Evolutionary conservation across 2,329 filamentous ascomycete genomes (phyloP).

Genomic region (Penicillium griseofulvum): DNA sequence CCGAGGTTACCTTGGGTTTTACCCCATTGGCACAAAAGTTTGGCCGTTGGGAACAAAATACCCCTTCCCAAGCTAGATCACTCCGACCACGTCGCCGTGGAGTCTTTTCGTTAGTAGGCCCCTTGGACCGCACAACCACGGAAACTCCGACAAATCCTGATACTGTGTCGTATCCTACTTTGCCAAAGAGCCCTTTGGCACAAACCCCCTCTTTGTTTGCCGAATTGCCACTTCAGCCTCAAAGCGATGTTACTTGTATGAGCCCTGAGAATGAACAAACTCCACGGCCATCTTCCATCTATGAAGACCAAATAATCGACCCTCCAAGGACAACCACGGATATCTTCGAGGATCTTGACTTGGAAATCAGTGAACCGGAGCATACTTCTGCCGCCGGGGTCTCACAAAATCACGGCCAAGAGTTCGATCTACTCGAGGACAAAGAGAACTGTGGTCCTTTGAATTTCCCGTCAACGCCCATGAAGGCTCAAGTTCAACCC

Average conservation of each 20-base stretch:
- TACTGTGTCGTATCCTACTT: slow-evolving; percentile 23
- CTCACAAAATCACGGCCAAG: slow-evolving; percentile 10
- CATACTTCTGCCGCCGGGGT: background rate
- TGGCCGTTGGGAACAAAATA: slow-evolving; percentile 61
- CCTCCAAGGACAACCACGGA: slow-evolving; percentile 13
- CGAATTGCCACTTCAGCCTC: slow-evolving; percentile 14
- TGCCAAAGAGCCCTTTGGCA: slow-evolving; percentile 21
- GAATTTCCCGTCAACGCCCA: slow-evolving; percentile 55
- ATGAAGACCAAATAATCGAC: slow-evolving; percentile 11
- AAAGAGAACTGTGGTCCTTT: slow-evolving; percentile 30
- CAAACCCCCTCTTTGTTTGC: slow-evolving; percentile 14
- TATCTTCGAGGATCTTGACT: slow-evolving; percentile 26
- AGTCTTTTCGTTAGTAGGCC: slow-evolving; percentile 38
- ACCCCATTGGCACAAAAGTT: slow-evolving; percentile 64
- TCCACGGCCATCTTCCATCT: slow-evolving; percentile 3
- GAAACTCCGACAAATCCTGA: slow-evolving; percentile 2
- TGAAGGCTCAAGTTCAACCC: slow-evolving; percentile 42
- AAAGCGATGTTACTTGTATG: slow-evolving; percentile 9
- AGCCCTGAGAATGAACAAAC: slow-evolving; percentile 14
- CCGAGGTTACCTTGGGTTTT: slow-evolving; percentile 52
- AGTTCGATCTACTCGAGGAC: slow-evolving; percentile 17
- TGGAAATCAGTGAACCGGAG: background rate
- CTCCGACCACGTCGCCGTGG: slow-evolving; percentile 28
- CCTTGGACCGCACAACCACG: slow-evolving; percentile 13
- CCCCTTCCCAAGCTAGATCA: slow-evolving; percentile 46